phyloP scores from a whole-genome alignment of 371 early-diverging fungal species.

The Encephalitozoon romaleae region DNA sequence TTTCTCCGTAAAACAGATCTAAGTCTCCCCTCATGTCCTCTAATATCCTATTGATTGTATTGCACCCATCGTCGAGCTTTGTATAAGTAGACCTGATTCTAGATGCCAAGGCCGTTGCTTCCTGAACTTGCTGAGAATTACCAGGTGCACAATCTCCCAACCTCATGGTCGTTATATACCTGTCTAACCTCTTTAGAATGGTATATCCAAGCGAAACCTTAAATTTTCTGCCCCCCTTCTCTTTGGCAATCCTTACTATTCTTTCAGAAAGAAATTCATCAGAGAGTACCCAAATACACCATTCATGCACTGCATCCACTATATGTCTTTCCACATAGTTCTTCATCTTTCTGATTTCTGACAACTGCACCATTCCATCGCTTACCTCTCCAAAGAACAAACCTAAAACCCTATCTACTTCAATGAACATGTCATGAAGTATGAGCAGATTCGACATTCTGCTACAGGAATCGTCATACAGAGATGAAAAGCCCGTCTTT shows the following conservation, averaged over 20 bases:
- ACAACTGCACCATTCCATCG: background rate
- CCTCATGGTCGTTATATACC: background rate
- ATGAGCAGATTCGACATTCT: background rate
- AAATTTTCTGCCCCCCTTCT: background rate
- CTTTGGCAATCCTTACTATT: background rate
- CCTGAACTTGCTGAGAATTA: background rate
- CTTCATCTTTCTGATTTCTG: background rate
- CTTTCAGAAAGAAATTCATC: background rate
- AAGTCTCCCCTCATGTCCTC: background rate
- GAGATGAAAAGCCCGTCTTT: too few species aligned
- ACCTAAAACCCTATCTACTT: background rate
- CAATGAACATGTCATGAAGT: background rate
- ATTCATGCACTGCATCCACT: background rate
- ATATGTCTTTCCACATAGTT: background rate
- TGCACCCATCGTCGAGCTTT: background rate
- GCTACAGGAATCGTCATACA: background rate
- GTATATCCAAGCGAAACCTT: background rate
- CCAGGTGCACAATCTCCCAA: background rate
- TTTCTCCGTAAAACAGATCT: background rate
- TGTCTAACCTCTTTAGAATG: background rate
- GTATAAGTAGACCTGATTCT: background rate
- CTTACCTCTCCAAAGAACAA: background rate
- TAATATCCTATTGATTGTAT: background rate
- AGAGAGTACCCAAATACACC: background rate
- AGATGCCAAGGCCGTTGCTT: background rate